Evolutionary conservation across 2,329 filamentous ascomycete species (phyloP).

Genomic region (Zymoseptoria pseudotritici): DNA sequence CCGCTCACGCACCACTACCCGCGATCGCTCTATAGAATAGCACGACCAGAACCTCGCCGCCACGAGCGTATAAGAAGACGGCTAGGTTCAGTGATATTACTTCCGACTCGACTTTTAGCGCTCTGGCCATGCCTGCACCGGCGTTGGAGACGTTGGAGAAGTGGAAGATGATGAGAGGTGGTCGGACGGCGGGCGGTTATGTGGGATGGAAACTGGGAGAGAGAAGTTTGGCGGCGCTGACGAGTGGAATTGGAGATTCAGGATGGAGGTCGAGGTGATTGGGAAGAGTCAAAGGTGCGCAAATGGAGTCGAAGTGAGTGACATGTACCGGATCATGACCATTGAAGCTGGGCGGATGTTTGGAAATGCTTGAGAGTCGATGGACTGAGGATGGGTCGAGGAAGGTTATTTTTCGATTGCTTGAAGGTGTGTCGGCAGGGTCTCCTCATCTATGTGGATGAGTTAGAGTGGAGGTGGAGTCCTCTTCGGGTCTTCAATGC

Average conservation of each 20-base stretch:
- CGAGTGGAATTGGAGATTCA: slow-evolving; percentile 17
- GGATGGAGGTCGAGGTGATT: neutral
- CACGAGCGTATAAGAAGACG: neutral
- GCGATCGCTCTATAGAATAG: neutral
- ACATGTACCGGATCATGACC: too few species aligned
- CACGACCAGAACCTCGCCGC: neutral
- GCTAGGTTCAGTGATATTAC: slow-evolving; percentile 8
- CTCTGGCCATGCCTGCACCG: slow-evolving; percentile 3
- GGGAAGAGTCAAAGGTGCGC: neutral
- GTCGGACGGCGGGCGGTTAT: neutral
- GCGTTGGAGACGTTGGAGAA: slow-evolving; percentile 1
- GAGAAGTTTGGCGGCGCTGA: slow-evolving; percentile 17
- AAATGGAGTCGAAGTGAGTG: too few species aligned
- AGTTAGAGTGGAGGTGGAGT: too few species aligned
- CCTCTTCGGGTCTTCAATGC: too few species aligned
- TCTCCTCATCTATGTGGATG: too few species aligned
- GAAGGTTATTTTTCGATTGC: too few species aligned
- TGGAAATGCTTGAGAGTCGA: too few species aligned
- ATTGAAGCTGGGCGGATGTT: too few species aligned
- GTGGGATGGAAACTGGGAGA: slow-evolving; percentile 6
- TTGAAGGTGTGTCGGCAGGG: too few species aligned
- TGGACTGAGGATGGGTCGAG: too few species aligned
- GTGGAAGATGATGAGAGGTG: neutral
- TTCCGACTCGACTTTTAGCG: slow-evolving; percentile 13
- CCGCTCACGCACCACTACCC: neutral